Conservation (phyloP, 164 flowering plant genomes). For the Magnolia kwangsiensis region DNA sequence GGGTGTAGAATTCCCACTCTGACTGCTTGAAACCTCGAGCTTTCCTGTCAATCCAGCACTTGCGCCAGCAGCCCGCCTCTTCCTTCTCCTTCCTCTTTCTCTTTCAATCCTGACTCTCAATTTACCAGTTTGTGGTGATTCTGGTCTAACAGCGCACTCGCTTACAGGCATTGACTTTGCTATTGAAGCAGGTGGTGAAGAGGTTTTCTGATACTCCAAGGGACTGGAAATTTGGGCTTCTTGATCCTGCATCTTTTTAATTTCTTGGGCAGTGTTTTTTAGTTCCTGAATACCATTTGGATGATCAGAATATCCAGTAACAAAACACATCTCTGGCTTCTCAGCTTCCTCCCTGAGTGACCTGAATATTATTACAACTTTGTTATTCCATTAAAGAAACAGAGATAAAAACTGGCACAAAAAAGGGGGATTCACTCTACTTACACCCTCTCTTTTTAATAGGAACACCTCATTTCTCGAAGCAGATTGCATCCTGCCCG, state of each 20-base stretch:
- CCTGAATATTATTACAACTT: constrained; percentile 17
- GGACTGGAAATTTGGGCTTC: constrained; percentile 8
- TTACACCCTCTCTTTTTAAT: too few species aligned
- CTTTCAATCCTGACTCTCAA: constrained; percentile 53
- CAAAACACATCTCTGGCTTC: constrained; percentile 20
- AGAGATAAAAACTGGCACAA: neutral
- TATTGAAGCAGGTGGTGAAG: constrained; percentile 17
- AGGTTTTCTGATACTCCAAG: constrained; percentile 13
- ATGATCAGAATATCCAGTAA: constrained; percentile 24
- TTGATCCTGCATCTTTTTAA: constrained; percentile 17
- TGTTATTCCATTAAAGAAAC: neutral
- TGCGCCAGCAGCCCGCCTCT: constrained; percentile 41
- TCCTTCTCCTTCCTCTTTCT: constrained; percentile 45
- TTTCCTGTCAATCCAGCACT: constrained; percentile 31
- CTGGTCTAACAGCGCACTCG: constrained; percentile 27
- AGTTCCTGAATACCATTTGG: constrained; percentile 19
- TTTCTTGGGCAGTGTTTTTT: constrained; percentile 15
- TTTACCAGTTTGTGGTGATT: constrained; percentile 31
- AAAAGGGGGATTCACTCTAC: neutral
- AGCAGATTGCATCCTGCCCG: too few species aligned
- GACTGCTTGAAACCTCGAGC: constrained; percentile 76
- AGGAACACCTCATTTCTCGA: too few species aligned
- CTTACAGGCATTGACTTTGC: constrained; percentile 19
- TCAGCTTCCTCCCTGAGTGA: constrained; percentile 30
- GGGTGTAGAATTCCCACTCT: constrained; percentile 94